A percentile compares a stretch with the other conserved stretches of the same genome.
Evolutionary conservation across 495 filamentous ascomycete genomes (phyloP).

Genomic region (Xylaria scruposa): DNA sequence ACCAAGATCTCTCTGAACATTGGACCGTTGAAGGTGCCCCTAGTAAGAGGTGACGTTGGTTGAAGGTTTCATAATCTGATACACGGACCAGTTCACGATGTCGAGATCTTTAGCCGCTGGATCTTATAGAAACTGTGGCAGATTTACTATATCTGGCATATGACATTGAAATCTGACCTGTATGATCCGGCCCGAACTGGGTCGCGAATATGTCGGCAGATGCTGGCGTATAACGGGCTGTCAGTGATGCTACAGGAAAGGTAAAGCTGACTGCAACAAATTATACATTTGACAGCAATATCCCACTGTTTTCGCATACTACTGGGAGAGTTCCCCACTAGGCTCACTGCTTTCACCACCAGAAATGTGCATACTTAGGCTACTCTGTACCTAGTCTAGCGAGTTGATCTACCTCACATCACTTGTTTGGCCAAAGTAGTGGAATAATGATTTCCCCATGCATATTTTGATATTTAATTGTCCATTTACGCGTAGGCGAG

Average conservation of each 20-base stretch:
- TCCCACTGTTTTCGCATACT: not conserved
- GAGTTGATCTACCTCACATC: not conserved
- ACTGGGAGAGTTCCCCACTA: constrained; percentile 1
- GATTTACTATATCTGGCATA: constrained; percentile 7
- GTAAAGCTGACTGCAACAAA: not conserved
- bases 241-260: not conserved
- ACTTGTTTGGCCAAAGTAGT: not conserved
- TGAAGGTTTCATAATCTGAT: not conserved
- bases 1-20: not conserved
- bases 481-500: not conserved
- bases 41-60: not conserved
- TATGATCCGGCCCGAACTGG: not conserved
- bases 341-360: not conserved
- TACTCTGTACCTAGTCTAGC: not conserved
- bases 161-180: constrained; percentile 7
- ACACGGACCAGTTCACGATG: not conserved
- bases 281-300: not conserved
- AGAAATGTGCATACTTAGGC: not conserved
- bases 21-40: not conserved
- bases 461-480: not conserved
- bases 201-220: constrained; percentile 7
- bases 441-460: not conserved
- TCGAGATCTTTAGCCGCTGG: not conserved
- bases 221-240: constrained; percentile 1
- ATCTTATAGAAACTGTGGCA: not conserved